Conservation (phyloP, 1,284 basidiomycete genomes). For the Phlebopus sp. region DNA sequence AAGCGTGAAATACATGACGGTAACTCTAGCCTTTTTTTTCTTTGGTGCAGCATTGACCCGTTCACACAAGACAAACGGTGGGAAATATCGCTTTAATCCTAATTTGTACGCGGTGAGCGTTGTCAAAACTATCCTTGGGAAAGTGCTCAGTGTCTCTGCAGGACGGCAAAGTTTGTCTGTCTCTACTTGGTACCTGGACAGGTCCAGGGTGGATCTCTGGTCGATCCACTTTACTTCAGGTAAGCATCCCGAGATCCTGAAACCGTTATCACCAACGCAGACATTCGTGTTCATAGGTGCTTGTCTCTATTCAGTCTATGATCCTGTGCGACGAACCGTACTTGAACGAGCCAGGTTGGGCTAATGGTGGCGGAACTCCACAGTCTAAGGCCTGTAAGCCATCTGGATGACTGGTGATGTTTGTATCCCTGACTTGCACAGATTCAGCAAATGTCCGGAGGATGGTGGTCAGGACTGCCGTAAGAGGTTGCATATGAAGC, state of each 20-base stretch:
- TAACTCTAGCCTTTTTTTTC: conserved; percentile 28
- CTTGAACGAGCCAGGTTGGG: conserved; percentile 88
- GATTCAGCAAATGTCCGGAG: conserved; percentile 85
- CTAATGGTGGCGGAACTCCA: conserved; percentile 63
- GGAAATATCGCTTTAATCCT: conserved; percentile 86
- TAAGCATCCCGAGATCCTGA: conserved; percentile 23
- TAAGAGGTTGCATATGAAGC: conserved; percentile 35
- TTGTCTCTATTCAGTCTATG: conserved; percentile 93
- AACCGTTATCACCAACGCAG: conserved; percentile 1
- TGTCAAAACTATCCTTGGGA: conserved; percentile 4
- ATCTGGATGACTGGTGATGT: not conserved
- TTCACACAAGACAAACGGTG: conserved; percentile 73
- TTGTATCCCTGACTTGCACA: conserved; percentile 29
- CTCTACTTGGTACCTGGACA: conserved; percentile 85
- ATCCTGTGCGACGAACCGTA: conserved; percentile 89
- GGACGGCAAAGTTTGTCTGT: conserved; percentile 91
- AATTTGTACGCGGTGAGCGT: conserved; percentile 79
- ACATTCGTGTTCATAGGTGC: conserved; percentile 47
- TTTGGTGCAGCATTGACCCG: conserved; percentile 8
- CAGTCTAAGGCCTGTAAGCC: conserved; percentile 69
- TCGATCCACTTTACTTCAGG: conserved; percentile 81
- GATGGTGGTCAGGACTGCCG: conserved; percentile 86
- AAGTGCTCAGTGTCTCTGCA: conserved; percentile 27
- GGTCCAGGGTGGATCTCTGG: conserved; percentile 90
- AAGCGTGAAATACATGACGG: conserved; percentile 87